Percentiles rank a stretch among this genome's conserved stretches.
Conservation (phyloP, 2,329 filamentous ascomycete genomes). For the Colletotrichum graminicola region DNA sequence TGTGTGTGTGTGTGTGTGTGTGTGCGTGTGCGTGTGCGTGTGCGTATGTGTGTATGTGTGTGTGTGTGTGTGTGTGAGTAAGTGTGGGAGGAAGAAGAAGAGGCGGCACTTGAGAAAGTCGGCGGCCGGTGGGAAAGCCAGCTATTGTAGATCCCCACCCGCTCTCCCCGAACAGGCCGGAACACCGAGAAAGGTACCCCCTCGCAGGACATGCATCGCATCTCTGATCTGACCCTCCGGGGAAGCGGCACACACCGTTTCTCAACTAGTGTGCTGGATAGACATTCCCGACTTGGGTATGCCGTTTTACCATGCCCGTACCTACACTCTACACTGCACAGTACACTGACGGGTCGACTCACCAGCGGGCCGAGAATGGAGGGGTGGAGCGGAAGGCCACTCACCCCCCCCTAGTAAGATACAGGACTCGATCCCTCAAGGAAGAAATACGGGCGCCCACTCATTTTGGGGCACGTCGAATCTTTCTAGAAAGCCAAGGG, state of each 20-base stretch:
- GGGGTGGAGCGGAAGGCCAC: slow-evolving; percentile 18
- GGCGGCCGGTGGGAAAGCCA: slow-evolving; percentile 20
- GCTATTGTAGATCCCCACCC: slow-evolving; percentile 27
- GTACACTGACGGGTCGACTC: slow-evolving; percentile 8
- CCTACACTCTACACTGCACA: slow-evolving; percentile 6
- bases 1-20: too few relatives aligned
- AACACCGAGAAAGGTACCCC: slow-evolving; percentile 9
- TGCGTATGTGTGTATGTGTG: too few relatives aligned
- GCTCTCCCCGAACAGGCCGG: slow-evolving; percentile 7
- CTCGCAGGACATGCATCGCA: background rate
- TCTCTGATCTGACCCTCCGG: slow-evolving; percentile 4
- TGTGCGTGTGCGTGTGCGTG: too few relatives aligned
- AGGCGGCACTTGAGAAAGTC: background rate
- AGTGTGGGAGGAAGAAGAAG: background rate
- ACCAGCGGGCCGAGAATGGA: slow-evolving; percentile 17
- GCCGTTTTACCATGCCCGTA: slow-evolving; percentile 6
- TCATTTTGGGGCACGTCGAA: slow-evolving; percentile 9
- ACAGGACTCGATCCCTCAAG: background rate
- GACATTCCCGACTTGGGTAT: slow-evolving; percentile 1
- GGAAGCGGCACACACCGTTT: background rate
- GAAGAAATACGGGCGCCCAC: slow-evolving; percentile 14
- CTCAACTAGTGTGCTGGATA: background rate
- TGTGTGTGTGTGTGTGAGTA: background rate
- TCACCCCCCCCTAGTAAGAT: slow-evolving; percentile 9
- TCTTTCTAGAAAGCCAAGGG: slow-evolving; percentile 29